A percentile compares a stretch with the other conserved stretches of the same genome.
Conservation (phyloP, 2,329 filamentous ascomycete species). For the Ilyonectria mors-panacis region DNA sequence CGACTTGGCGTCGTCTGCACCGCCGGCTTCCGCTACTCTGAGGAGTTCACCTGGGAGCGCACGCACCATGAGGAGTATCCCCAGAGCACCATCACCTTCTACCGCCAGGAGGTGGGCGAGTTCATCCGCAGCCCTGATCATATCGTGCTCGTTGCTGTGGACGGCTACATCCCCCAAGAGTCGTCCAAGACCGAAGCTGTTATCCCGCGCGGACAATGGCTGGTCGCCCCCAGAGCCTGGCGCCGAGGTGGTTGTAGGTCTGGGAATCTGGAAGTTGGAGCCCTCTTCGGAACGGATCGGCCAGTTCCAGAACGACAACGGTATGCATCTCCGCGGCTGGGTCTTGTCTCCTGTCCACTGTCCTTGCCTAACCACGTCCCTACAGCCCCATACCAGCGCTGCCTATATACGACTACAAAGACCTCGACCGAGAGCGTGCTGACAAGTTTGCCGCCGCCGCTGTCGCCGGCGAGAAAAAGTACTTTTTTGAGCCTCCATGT, state of each 20-base stretch:
- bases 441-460: too few species aligned
- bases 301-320: background rate
- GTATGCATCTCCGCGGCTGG: background rate
- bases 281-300: background rate
- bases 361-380: background rate
- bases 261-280: conserved; percentile 6
- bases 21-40: conserved; percentile 14
- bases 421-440: background rate
- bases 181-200: conserved; percentile 9
- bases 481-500: background rate
- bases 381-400: conserved; percentile 4
- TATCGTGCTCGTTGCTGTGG: conserved; percentile 13
- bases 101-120: conserved; percentile 1
- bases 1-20: conserved; percentile 15
- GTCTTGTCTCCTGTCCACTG: background rate
- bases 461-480: background rate
- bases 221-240: background rate
- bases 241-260: conserved; percentile 12
- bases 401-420: background rate
- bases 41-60: conserved; percentile 20
- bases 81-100: conserved; percentile 16
- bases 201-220: conserved; percentile 5
- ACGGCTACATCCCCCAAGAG: conserved; percentile 11
- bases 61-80: conserved; percentile 10
- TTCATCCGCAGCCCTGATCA: background rate